These are phyloP conservation scores for Rhodotorula sphaerocarpa DNA, from an alignment of 768 basidiomycete genomes.

Conservation along the genomic window DNA sequence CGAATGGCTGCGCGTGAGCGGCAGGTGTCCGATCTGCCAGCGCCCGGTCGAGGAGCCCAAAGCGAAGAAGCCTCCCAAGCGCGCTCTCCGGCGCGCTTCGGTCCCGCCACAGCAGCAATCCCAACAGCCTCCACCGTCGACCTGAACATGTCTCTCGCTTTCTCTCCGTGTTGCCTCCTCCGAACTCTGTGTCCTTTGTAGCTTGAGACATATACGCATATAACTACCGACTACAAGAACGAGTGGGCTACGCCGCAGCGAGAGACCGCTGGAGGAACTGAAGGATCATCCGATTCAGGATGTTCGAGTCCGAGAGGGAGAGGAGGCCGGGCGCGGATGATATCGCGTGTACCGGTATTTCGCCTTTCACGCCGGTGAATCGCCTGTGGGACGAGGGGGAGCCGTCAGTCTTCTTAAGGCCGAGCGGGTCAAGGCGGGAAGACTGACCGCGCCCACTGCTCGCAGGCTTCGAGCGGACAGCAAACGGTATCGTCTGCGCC, in stretches of 20 bases:
- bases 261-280: constrained; percentile 1
- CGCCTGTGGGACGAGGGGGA: neutral
- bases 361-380: constrained; percentile 7
- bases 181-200: neutral
- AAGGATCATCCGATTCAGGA: constrained; percentile 16
- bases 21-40: constrained; percentile 31
- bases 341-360: neutral
- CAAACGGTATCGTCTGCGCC: constrained; percentile 22
- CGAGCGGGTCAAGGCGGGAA: neutral
- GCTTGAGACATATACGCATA: too few relatives aligned
- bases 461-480: constrained; percentile 10
- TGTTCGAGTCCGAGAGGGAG: constrained; percentile 22
- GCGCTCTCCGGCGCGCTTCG: too few relatives aligned
- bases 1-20: constrained; percentile 23
- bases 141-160: neutral
- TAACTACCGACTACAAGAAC: neutral
- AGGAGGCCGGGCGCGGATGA: constrained; percentile 13
- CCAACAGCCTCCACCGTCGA: too few relatives aligned
- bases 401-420: neutral
- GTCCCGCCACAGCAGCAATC: too few relatives aligned
- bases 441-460: constrained; percentile 14
- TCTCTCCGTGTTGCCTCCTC: neutral
- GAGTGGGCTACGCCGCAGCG: neutral
- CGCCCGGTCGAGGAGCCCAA: constrained; percentile 8
- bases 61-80: neutral